Conservation (phyloP, 176 grass and related monocot genomes). For the Avena atlantica region DNA sequence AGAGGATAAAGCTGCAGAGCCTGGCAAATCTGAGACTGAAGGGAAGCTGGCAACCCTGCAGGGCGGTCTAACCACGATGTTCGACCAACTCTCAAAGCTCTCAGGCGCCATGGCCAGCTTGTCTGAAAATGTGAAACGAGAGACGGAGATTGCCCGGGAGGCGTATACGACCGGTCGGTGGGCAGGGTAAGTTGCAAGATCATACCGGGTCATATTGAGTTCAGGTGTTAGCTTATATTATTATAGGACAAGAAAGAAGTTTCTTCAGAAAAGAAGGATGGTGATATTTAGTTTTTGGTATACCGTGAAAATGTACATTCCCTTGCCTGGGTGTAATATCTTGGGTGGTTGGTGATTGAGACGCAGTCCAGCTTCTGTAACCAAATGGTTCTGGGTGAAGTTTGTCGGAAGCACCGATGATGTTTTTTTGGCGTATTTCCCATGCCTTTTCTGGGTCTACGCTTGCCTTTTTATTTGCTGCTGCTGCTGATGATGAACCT, state of each 20-base stretch:
- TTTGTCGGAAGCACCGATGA: neutral
- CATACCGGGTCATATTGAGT: neutral
- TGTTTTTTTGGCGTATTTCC: neutral
- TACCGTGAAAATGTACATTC: constrained; percentile 34
- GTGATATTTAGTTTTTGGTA: neutral
- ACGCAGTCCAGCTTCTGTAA: neutral
- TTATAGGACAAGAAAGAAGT: constrained; percentile 19
- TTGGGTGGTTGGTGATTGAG: neutral
- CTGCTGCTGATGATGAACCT: no score
- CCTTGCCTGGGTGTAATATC: constrained; percentile 4
- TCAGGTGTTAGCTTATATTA: constrained; percentile 21
- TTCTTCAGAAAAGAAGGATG: constrained; percentile 13
- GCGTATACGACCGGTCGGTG: constrained; percentile 41
- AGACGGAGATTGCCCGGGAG: constrained; percentile 43
- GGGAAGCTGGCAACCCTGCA: constrained; percentile 50
- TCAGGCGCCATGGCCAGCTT: constrained; percentile 48
- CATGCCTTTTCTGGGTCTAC: no score
- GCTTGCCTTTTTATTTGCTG: no score
- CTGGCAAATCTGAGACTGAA: neutral
- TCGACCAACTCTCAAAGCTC: constrained; percentile 60
- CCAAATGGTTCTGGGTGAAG: constrained; percentile 17
- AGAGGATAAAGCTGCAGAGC: neutral
- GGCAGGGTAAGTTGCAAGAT: neutral
- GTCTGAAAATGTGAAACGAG: constrained; percentile 69
- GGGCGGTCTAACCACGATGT: constrained; percentile 48